phyloP scores from a whole-genome alignment of 1,139 yeast genomes.

The Pichia sp. region DNA sequence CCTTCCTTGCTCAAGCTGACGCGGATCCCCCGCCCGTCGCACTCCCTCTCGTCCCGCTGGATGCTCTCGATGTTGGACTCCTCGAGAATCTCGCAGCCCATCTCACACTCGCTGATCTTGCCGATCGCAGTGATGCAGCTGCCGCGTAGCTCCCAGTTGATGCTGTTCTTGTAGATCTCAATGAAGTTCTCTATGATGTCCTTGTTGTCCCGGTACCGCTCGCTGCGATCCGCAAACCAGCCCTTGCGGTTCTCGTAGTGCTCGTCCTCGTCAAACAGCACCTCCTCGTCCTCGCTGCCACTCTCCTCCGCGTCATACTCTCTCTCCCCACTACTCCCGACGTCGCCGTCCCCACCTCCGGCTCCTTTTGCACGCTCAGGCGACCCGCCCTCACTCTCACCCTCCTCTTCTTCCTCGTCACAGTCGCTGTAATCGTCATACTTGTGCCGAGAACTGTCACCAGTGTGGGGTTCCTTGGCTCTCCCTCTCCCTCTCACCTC shows the following conservation, averaged over 20 bases:
- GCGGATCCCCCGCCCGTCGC: not conserved
- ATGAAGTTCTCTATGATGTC: conserved; percentile 4
- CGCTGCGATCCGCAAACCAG: not conserved
- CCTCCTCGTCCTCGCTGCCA: not conserved
- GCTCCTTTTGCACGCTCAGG: not conserved
- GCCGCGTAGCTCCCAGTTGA: conserved; percentile 9
- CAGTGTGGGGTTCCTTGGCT: not conserved
- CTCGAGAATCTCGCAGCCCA: conserved; percentile 5
- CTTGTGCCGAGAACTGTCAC: not conserved
- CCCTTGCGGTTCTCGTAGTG: not conserved
- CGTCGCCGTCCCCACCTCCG: not conserved
- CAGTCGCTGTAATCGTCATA: not conserved
- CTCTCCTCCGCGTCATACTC: not conserved
- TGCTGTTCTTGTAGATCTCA: conserved; percentile 3
- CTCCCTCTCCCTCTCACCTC: no score
- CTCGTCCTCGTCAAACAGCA: not conserved
- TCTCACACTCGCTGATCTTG: conserved; percentile 1
- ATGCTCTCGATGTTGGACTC: conserved; percentile 1
- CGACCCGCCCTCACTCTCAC: not conserved
- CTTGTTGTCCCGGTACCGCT: not conserved
- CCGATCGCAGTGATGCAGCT: not conserved
- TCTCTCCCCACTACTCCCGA: not conserved
- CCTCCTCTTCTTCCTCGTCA: not conserved
- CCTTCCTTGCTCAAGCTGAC: conserved; percentile 4
- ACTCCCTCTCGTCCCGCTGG: not conserved